Percentiles rank a stretch among this genome's conserved stretches.
phyloP scores from a whole-genome alignment of 768 basidiomycete genomes.

The Jaapia argillacea region DNA sequence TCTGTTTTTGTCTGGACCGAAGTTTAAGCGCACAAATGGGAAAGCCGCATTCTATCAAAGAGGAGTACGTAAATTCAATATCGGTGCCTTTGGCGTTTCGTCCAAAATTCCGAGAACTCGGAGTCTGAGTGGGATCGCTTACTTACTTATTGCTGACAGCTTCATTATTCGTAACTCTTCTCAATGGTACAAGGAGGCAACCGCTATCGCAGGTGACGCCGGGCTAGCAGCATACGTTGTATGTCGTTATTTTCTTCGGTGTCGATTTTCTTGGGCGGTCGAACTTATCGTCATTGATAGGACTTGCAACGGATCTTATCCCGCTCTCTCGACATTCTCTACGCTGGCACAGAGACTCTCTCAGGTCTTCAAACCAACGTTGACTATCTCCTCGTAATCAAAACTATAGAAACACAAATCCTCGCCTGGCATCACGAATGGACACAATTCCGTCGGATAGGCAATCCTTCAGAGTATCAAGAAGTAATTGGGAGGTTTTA shows the following conservation, averaged over 20 bases:
- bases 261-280: conserved; percentile 1
- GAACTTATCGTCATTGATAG: conserved; percentile 25
- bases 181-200: conserved; percentile 63
- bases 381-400: conserved; percentile 79
- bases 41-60: conserved; percentile 86
- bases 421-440: conserved; percentile 51
- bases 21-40: conserved; percentile 95
- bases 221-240: conserved; percentile 73
- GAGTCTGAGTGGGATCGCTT: not conserved
- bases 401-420: conserved; percentile 76
- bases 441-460: conserved; percentile 6
- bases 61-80: conserved; percentile 65
- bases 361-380: conserved; percentile 79
- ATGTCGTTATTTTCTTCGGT: conserved; percentile 18
- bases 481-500: conserved; percentile 58
- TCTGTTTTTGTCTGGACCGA: conserved; percentile 80
- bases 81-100: conserved; percentile 1
- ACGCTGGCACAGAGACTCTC: conserved; percentile 67
- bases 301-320: conserved; percentile 86
- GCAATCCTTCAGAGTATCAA: conserved; percentile 29
- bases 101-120: conserved; percentile 6
- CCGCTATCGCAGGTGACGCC: conserved; percentile 54
- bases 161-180: conserved; percentile 79
- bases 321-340: conserved; percentile 82
- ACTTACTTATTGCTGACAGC: conserved; percentile 26